A percentile compares a stretch with the other conserved stretches of the same genome.
These are phyloP conservation scores for Candida lessepsii DNA, from an alignment of 805 yeast species.

Conservation along the genomic window DNA sequence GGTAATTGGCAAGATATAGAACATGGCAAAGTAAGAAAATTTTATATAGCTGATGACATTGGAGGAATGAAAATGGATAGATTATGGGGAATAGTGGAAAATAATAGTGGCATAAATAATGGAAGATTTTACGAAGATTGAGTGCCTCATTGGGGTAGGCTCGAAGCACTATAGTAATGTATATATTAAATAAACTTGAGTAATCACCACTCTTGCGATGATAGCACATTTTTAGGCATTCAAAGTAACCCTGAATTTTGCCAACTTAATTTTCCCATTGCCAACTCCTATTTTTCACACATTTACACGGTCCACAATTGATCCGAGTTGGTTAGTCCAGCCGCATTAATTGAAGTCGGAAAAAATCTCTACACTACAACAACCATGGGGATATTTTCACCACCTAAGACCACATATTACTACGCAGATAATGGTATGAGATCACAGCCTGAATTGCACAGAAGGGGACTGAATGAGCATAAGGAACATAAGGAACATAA, in stretches of 20 bases:
- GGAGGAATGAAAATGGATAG: constrained; percentile 86
- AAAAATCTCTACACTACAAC: not conserved
- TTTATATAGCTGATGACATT: constrained; percentile 66
- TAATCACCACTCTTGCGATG: no score
- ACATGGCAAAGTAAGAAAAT: constrained; percentile 36
- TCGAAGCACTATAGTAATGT: no score
- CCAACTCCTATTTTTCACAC: no score
- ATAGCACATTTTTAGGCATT: no score
- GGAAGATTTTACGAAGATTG: constrained; percentile 48
- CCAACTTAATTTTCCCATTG: no score
- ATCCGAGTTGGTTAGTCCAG: no score
- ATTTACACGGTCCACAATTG: no score
- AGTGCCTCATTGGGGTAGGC: no score
- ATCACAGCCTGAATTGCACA: constrained; percentile 15
- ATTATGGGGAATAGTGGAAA: constrained; percentile 79
- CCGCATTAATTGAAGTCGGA: constrained; percentile 1
- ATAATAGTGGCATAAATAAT: constrained; percentile 61
- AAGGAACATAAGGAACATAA: no score
- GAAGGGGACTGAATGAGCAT: constrained; percentile 6
- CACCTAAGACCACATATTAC: constrained; percentile 13
- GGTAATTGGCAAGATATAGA: constrained; percentile 39
- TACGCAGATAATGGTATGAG: constrained; percentile 12
- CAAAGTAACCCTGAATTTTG: no score
- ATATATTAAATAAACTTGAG: no score
- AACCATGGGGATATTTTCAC: constrained; percentile 16